A percentile compares a stretch with the other conserved stretches of the same genome.
These are phyloP conservation scores for Termitomyces sp. DNA, from an alignment of 768 basidiomycete species.

Conservation along the genomic window DNA sequence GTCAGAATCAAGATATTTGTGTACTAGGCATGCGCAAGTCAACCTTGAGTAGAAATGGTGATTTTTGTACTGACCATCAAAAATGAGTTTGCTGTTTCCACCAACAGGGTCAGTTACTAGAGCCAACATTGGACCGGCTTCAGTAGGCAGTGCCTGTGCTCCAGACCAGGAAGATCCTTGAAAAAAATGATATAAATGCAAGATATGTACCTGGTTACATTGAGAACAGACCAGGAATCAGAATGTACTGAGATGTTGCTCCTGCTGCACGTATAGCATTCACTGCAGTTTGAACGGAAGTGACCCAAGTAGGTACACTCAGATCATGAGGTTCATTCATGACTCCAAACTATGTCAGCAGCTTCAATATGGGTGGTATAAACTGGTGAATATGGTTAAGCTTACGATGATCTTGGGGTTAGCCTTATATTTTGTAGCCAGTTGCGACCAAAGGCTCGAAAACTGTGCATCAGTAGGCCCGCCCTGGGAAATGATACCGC, in stretches of 20 bases:
- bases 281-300: conserved; percentile 46
- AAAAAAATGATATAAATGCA: background rate
- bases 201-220: background rate
- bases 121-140: conserved; percentile 38
- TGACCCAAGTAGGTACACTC: conserved; percentile 39
- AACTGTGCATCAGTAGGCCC: conserved; percentile 49
- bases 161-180: conserved; percentile 24
- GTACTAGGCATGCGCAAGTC: conserved; percentile 23
- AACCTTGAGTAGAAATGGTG: background rate
- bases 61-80: conserved; percentile 29
- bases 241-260: conserved; percentile 49
- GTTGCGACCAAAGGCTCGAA: conserved; percentile 43
- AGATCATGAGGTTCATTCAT: conserved; percentile 65
- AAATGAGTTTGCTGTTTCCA: conserved; percentile 36
- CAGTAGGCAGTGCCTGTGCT: conserved; percentile 30
- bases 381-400: conserved; percentile 15
- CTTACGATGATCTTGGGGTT: conserved; percentile 37
- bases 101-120: conserved; percentile 37
- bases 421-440: conserved; percentile 42
- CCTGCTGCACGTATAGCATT: conserved; percentile 54
- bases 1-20: conserved; percentile 57
- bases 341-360: conserved; percentile 18
- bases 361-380: background rate
- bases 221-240: conserved; percentile 39
- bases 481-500: conserved; percentile 49